phyloP scores from a whole-genome alignment of 2,329 filamentous ascomycete species.

The Trichoderma guizhouense region DNA sequence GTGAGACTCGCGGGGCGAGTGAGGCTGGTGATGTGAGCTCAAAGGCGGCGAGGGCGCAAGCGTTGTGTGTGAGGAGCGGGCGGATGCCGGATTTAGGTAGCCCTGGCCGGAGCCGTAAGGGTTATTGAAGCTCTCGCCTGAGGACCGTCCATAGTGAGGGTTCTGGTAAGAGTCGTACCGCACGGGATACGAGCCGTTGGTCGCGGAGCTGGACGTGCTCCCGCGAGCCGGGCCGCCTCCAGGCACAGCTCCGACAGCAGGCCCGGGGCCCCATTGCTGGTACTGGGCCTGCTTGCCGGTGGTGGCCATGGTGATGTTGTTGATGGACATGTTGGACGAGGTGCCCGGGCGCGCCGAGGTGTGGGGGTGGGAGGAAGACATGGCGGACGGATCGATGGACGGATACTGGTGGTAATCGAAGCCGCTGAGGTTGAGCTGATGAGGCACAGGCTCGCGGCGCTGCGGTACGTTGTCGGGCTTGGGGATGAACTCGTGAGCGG shows the following conservation, averaged over 20 bases:
- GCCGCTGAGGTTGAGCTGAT: conserved; percentile 75
- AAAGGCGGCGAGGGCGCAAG: conserved; percentile 28
- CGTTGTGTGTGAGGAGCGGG: conserved; percentile 40
- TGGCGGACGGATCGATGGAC: conserved; percentile 57
- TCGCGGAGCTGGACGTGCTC: conserved; percentile 51
- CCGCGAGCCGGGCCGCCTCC: conserved; percentile 35
- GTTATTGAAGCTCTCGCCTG: conserved; percentile 50
- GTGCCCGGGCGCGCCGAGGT: conserved; percentile 36
- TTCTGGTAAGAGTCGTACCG: conserved; percentile 63
- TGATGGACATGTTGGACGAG: conserved; percentile 31
- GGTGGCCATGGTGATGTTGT: conserved; percentile 68
- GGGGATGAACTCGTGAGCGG: conserved; percentile 70
- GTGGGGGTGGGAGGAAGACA: conserved; percentile 49
- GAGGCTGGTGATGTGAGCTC: conserved; percentile 40
- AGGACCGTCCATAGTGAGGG: conserved; percentile 50
- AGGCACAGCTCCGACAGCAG: neutral
- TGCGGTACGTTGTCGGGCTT: conserved; percentile 60
- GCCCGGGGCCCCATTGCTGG: conserved; percentile 66
- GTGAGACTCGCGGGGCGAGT: conserved; percentile 53
- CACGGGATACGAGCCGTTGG: conserved; percentile 51
- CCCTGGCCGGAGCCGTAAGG: conserved; percentile 42
- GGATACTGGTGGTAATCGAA: conserved; percentile 90
- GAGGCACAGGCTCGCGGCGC: conserved; percentile 71
- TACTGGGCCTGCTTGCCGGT: conserved; percentile 69
- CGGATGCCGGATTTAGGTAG: conserved; percentile 20